These are phyloP conservation scores for Aspergillus coremiiformis DNA, from an alignment of 495 filamentous ascomycete genomes.

Conservation along the genomic window DNA sequence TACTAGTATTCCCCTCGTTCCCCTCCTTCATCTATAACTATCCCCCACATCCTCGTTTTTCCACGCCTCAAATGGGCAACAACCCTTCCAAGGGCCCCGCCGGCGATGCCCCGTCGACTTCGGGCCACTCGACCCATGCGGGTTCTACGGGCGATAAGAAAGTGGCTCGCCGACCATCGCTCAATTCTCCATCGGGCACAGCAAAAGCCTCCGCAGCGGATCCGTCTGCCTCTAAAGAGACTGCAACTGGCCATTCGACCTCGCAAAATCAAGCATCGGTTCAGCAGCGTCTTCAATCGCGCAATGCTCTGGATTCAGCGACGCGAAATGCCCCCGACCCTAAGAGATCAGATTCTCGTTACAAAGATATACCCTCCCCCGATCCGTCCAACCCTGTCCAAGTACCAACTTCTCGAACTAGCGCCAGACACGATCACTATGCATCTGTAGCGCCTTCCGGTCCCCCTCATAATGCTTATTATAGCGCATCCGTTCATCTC, in stretches of 20 bases:
- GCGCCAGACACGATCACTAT: constrained; percentile 26
- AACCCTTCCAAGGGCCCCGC: constrained; percentile 42
- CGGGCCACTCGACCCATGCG: constrained; percentile 19
- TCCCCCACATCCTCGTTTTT: constrained; percentile 3
- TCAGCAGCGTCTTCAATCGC: constrained; percentile 36
- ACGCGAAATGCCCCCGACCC: constrained; percentile 16
- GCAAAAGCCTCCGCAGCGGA: constrained; percentile 36
- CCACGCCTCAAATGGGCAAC: constrained; percentile 39
- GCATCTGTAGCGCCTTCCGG: constrained; percentile 33
- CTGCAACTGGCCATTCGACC: constrained; percentile 35
- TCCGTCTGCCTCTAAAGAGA: constrained; percentile 37
- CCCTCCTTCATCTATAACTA: neutral
- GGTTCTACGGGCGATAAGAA: constrained; percentile 28
- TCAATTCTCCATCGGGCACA: constrained; percentile 31
- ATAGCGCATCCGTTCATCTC: constrained; percentile 47
- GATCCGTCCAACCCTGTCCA: constrained; percentile 43
- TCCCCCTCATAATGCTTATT: constrained; percentile 43
- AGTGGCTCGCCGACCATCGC: constrained; percentile 34
- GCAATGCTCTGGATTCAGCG: constrained; percentile 26
- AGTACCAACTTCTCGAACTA: constrained; percentile 38
- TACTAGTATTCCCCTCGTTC: constrained; percentile 1
- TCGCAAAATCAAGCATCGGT: constrained; percentile 27
- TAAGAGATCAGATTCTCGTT: constrained; percentile 20
- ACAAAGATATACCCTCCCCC: constrained; percentile 18
- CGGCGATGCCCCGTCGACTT: constrained; percentile 27